Base-by-base conservation (phyloP, 2,329 filamentous ascomycete species). In the Colletotrichum siamense region DNA sequence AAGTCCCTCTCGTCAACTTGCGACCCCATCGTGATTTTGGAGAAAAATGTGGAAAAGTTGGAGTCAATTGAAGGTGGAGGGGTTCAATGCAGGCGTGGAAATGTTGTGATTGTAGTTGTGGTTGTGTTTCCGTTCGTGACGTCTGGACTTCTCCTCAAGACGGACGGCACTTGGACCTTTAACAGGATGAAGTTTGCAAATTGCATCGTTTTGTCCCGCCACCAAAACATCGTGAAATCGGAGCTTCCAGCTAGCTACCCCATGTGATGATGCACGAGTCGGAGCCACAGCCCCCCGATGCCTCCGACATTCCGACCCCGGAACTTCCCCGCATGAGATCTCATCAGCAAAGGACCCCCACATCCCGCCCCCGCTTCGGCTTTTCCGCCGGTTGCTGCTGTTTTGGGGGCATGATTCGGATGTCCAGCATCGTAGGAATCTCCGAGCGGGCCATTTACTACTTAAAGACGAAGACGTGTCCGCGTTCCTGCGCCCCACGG, bases 1-100 rank as follows among this genome's bases (percentile, higher is more conserved):
- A 77, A 77, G 36, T 75, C 72, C 61, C 72, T 66, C 32, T 75
- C 68, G 28, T 71, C 68, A 18, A 36, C 24, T 10, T 66, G 28
- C 24, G 68, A 75, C 5, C 62, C 68, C 72, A 75, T 75, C 36
- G 8, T 39, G n/a, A 24, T 12, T 26, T 52, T 18, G 36, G 18
- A 10, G 12, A 12, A 16, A n/a, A 8, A 24, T 22, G 13, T 22
- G 24, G 26, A 12, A 28, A 15, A 12, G 3, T 59, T 39, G 10
- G 15, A 24, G 26, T 68, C n/a, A 28, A 22, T 67, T 57, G n/a
- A 8, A 18, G n/a, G 1, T 52, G 44, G 44, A 49, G 44, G 44
- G 24, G 18, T 18, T 18, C 6, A 9, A 22, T 63, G 16, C 12
- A 3, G 28, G 55, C 18, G 8, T 59, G 6, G 0, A 9, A 6